phyloP scores from a whole-genome alignment of 208 protist species.

The Strigomonas culicis region DNA sequence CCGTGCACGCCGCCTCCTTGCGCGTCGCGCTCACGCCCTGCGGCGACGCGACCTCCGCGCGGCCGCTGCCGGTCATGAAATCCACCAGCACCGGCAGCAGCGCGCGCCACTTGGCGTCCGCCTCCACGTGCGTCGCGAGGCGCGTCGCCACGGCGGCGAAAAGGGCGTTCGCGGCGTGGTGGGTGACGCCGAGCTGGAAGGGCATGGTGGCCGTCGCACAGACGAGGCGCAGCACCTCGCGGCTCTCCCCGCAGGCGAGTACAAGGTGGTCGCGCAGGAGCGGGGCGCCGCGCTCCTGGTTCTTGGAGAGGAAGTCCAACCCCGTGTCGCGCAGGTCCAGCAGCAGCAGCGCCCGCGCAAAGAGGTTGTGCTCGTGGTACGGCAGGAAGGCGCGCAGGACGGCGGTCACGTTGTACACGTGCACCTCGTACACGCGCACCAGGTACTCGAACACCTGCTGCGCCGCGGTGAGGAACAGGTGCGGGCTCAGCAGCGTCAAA shows the following conservation, averaged over 20 bases:
- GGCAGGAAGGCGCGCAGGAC: constrained; percentile 78
- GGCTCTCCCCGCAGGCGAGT: constrained; percentile 66
- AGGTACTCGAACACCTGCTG: constrained; percentile 88
- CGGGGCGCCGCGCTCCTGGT: constrained; percentile 75
- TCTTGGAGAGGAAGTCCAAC: constrained; percentile 71
- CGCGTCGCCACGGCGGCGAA: constrained; percentile 64
- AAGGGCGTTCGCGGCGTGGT: constrained; percentile 76
- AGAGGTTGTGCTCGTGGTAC: constrained; percentile 87
- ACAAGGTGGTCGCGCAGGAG: constrained; percentile 73
- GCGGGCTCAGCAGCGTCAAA: constrained; percentile 74
- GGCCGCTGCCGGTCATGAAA: constrained; percentile 38
- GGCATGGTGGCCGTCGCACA: constrained; percentile 51
- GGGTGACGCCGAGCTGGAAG: constrained; percentile 41
- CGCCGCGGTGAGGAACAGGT: constrained; percentile 78
- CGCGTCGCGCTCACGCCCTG: not conserved
- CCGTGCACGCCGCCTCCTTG: constrained; percentile 54
- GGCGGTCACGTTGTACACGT: constrained; percentile 72
- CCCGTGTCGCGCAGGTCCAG: constrained; percentile 85
- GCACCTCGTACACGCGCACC: constrained; percentile 80
- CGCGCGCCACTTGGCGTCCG: constrained; percentile 69
- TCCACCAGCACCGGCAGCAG: constrained; percentile 76
- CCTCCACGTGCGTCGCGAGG: constrained; percentile 47
- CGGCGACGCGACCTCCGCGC: constrained; percentile 15
- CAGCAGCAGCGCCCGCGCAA: constrained; percentile 68
- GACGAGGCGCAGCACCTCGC: constrained; percentile 64